Base-by-base conservation (phyloP, 2,329 filamentous ascomycete species). In the Phoma sp. region DNA sequence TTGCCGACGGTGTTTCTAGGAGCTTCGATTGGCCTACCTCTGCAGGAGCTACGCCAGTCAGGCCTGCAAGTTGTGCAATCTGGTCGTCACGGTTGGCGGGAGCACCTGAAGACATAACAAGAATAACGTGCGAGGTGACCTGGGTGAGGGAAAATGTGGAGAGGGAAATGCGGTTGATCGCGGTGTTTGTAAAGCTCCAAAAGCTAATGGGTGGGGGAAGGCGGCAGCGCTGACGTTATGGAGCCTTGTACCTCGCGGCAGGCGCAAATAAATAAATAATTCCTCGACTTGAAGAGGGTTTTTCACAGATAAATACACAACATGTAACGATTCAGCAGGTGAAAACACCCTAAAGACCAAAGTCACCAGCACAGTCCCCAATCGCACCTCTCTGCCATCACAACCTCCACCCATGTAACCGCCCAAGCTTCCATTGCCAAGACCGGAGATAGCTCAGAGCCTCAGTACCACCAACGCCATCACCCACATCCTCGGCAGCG, bases 1-100 rank as follows among this genome's bases (percentile, higher is more conserved):
- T 55, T 52, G 58, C 58, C 48, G 13, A 38, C 41, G 27, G 27
- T 29, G 51, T 42, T 71, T 71, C 68, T 48, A 68, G 50, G 62
- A 44, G 57, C 54, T 71, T 72, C 67, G 50, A 62, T 30, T 10
- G n/a, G 33, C 67, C 39, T 67, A 65, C 73, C 58, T 73, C 66
- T 51, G 65, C 54, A 41, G 72, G 64, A 53, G 67, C 61, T 23
- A 74, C 64, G 36, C 72, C 72, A 10, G 72, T 71, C 55, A 75
- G 60, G 49, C 61, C 64, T 55, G 67, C 63, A 45, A 75, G 69
- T 64, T 73, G 62, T 30, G 72, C 70, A 51, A 75, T 71, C 52
- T 70, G 67, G 24, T 60, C 68, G 66, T 75, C 71, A 50, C 62
- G 67, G 50, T 68, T 59, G 18, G 61, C 61, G 41, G 66, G 62